Evolutionary conservation across 192 early-diverging fungal species (phyloP).

Genomic region (Backusella australiensis): DNA sequence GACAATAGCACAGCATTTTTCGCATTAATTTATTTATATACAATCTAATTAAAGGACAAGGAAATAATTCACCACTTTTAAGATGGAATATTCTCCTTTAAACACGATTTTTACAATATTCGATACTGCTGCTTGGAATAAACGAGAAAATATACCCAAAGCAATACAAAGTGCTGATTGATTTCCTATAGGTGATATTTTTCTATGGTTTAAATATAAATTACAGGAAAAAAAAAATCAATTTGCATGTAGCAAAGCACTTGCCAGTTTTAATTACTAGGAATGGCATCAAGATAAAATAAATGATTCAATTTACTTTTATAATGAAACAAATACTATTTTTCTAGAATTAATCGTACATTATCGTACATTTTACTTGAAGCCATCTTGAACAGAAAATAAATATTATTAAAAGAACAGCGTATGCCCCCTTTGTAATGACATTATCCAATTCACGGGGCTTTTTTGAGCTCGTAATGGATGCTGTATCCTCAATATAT

Average conservation of each 20-base stretch:
- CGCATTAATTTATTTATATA: background rate
- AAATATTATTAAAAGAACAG: too few relatives aligned
- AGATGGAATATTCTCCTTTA: background rate
- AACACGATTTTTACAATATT: background rate
- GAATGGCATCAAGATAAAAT: background rate
- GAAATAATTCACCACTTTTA: background rate
- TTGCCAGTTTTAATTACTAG: background rate
- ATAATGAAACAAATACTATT: background rate
- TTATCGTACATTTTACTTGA: background rate
- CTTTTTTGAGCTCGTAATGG: too few relatives aligned
- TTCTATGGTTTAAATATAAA: constrained; percentile 1
- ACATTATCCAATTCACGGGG: too few relatives aligned
- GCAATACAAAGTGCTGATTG: background rate
- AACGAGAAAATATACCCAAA: background rate
- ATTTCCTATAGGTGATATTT: background rate
- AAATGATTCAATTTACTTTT: background rate
- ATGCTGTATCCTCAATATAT: too few relatives aligned
- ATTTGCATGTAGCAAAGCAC: background rate
- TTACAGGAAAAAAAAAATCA: background rate
- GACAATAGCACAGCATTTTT: background rate
- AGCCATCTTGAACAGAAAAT: background rate
- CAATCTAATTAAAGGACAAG: background rate
- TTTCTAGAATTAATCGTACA: background rate
- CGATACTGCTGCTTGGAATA: background rate
- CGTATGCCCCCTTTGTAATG: too few relatives aligned